Percentiles rank a stretch among this genome's conserved stretches.
These are phyloP conservation scores for Candida ponderosae DNA, from an alignment of 805 yeast genomes.

Conservation along the genomic window DNA sequence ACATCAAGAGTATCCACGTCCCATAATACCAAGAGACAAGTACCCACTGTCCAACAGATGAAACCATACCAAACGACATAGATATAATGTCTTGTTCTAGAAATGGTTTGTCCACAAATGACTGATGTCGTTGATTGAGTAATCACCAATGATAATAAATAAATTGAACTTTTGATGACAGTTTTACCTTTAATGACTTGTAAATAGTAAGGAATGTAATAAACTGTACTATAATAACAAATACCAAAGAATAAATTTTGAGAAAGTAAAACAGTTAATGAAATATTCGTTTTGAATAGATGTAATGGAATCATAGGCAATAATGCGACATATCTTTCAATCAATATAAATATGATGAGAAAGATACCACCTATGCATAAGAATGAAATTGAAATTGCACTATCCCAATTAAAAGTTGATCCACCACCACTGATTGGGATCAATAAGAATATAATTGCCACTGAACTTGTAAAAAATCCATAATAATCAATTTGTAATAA, in stretches of 20 bases:
- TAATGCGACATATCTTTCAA: constrained; percentile 40
- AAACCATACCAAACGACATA: neutral
- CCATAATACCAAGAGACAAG: neutral
- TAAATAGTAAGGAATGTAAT: constrained; percentile 36
- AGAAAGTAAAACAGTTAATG: constrained; percentile 23
- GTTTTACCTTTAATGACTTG: neutral
- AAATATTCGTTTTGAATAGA: constrained; percentile 28
- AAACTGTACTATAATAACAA: constrained; percentile 35
- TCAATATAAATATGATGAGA: constrained; percentile 31
- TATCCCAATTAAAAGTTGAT: constrained; percentile 40
- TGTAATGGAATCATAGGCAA: constrained; percentile 50
- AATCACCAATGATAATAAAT: neutral
- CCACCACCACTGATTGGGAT: constrained; percentile 59
- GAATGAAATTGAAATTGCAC: constrained; percentile 25
- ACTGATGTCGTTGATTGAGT: neutral
- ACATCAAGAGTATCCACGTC: constrained; percentile 7
- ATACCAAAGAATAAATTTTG: constrained; percentile 42
- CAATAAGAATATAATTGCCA: constrained; percentile 38
- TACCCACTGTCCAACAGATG: neutral
- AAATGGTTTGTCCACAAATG: neutral
- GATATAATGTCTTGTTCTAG: neutral
- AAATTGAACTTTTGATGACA: neutral
- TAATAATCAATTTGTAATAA: neutral
- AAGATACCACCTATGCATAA: constrained; percentile 28
- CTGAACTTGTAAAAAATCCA: constrained; percentile 30